Base-by-base conservation (phyloP, 73 alveolate genomes). In the Tetrahymena borealis region DNA sequence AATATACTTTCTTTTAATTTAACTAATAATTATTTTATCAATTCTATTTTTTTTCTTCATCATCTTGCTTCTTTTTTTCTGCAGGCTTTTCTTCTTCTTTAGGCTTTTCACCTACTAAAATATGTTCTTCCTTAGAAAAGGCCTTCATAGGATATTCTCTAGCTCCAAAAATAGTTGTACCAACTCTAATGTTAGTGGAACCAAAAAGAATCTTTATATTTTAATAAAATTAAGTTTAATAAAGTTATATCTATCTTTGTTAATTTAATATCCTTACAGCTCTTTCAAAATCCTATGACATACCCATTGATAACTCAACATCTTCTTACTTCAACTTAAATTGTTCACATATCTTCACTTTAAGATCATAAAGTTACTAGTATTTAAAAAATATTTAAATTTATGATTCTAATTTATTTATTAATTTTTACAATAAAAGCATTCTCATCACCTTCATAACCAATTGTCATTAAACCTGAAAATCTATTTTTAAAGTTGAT, bases 381-480 rank as follows among this genome's bases (percentile, higher is more conserved):
- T 60, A 3, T 18, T 3, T 9, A 60, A 20, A 12, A 40, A 8
- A 15, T 24, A 20, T 24, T 60, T 3, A 4, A 60, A 9, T 60
- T 10, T 7, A 15, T 60, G 3, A 13, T 4, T n/a, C 0, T 2
- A 18, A 0, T 60, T 60, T 18, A 18, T 24, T 60, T 60, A 60
- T 24, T 16, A 60, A 60, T 20, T 60, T 60, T 20, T 60, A 60
- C 85, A 60, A 60, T 94, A 94, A 98, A 98, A 39, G 97, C 99
- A 16, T 94, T 96, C 33, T 79, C 90, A 95, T 97, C 97, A 20
- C 98, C 98, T 20, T 97, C 93, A 90, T 97, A 95, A 18, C 99
- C 99, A 91, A 98, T 97, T 11, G 99, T 94, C 99, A 98, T 98
- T 39, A 98, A 96, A 38, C 99, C 99, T 38, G 85, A 60, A 60